phyloP scores from a whole-genome alignment of 352 stramenopile species.

The Stramenopiles sp. region DNA sequence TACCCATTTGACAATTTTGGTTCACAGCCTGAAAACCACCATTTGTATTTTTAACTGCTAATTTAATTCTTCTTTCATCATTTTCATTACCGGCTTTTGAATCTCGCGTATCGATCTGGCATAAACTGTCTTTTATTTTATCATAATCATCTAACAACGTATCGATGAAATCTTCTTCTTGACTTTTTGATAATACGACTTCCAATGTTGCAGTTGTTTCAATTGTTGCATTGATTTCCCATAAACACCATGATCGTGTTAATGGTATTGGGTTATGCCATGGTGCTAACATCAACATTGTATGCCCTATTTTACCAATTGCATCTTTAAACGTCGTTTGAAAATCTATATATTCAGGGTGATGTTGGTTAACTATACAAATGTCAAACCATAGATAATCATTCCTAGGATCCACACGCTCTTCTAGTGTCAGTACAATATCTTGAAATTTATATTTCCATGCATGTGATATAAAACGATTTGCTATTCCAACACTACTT shows the following conservation, averaged over 20 bases:
- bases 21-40: no score
- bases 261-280: constrained; percentile 12
- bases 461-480: constrained; percentile 14
- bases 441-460: constrained; percentile 15
- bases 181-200: constrained; percentile 13
- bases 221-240: constrained; percentile 12
- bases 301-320: constrained; percentile 11
- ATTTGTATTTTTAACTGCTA: no score
- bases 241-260: constrained; percentile 13
- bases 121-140: no score
- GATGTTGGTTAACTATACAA: constrained; percentile 13
- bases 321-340: constrained; percentile 13
- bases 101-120: no score
- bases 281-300: constrained; percentile 12
- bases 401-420: neutral
- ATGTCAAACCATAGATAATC: constrained; percentile 16
- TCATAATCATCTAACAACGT: no score
- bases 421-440: constrained; percentile 11
- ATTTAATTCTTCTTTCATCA: no score
- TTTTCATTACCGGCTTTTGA: no score
- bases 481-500: constrained; percentile 7
- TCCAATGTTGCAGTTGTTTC: neutral
- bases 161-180: no score
- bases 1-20: no score
- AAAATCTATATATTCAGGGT: constrained; percentile 11